Evolutionary conservation across 106 monocot species (phyloP), one percentile per base, ranked within the genome.

Genomic region (Ottelia alismoides): DNA sequence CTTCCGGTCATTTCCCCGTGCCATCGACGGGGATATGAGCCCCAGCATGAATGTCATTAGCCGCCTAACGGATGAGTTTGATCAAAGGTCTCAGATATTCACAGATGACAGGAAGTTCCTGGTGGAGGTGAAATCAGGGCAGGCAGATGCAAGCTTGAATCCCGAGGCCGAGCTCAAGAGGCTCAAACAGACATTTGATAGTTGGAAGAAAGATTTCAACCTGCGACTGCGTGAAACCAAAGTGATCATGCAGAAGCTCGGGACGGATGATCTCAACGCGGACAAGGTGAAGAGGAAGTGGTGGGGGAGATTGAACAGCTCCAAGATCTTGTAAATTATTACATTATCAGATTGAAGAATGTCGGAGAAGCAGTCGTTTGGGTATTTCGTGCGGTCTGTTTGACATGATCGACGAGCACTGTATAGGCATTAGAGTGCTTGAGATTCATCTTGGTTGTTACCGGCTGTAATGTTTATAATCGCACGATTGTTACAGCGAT

Each of bases 81-180:
- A 85, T 30, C 84, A 90, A 40, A 68, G 77, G 22, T 60, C 69
- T 0, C 73, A 73, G 55, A 78, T 90, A 1, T 90, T 98, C 31
- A 63, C 69, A 2, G 90, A 98, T 25, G 82, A 98, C 32, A 69
- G 76, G 0, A 85, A 76, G 45, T 83, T 98, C 58, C 28, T 98
- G 60, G 76, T 98, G 26, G 98, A 98, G 61, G 90, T 86, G 27
- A 98, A 98, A 70, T 79, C 90, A 0, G 90, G 98, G n/a, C 71
- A 90, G 62, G 77, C 76, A 0, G 79, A 80, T 28, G 84, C 82
- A 11, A 79, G 62, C 48, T n/a, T 86, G 58, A 77, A 90, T 45
- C 89, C 85, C 0, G 90, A 98, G 20, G 71, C 57, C 27, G 98
- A 98, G 57, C 68, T 98, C 40, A 76, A 67, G 58, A 70, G 71